Base-by-base conservation (phyloP, 257 asterid genomes). In the Przewalskia tangutica region DNA sequence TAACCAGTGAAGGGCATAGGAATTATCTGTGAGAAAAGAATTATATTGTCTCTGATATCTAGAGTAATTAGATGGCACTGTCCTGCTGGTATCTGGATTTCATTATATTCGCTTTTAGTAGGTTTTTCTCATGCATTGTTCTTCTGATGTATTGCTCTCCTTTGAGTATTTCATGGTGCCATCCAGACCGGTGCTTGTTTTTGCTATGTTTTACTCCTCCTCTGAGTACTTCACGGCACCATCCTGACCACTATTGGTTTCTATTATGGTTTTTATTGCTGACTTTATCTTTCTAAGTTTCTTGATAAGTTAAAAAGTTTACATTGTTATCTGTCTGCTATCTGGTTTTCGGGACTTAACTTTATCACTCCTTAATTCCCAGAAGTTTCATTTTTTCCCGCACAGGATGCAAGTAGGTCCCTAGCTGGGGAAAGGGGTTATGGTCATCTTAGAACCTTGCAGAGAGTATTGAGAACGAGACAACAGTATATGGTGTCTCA, bases 401-500 rank as follows among this genome's bases (percentile, higher is more conserved):
- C 84, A 82, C 86, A 95, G 99, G 99, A 94, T 51, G 87, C 91
- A 82, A 88, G 83, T 89, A 90, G 93, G 84, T 87, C 92, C 40
- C 88, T 93, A 83, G 76, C 91, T 63, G 98, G 98, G 80, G 97
- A 92, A 83, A 93, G 84, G 76, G 97, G 98, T 59, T 90, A 84
- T 79, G 91, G 88, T 56, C 91, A 59, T 81, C 89, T 92, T 77
- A 92, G 81, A 85, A 87, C 77, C 77, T 84, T 90, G 89, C 94
- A 86, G 87, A 93, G 85, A 77, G 88, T 87, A 54, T 85, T 93
- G 86, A 90, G 94, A 87, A 50, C 77, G 84, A 93, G 97, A 84
- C 98, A 92, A 65, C 97, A 88, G 36, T 84, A 81, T 82, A 88
- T 92, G 97, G 89, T 93, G 66, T 90, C 98, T n/a, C 98, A 93